A percentile compares a stretch with the other conserved stretches of the same genome.
Conservation (phyloP, 352 stramenopile genomes). For the Pythium angustatum region DNA sequence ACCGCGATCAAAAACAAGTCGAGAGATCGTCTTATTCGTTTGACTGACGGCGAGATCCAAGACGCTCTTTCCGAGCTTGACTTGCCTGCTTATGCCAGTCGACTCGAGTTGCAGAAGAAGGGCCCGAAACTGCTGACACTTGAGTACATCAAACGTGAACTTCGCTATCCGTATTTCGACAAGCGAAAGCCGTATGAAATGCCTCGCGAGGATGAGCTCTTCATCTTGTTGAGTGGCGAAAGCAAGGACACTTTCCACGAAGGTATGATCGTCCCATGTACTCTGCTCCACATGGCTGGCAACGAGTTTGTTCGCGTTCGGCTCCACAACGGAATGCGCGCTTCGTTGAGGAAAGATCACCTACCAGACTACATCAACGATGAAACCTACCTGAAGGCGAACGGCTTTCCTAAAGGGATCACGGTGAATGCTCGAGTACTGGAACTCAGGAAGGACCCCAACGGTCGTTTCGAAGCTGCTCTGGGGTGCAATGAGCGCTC, state of each 20-base stretch:
- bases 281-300: conserved; percentile 80
- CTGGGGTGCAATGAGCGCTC: conserved; percentile 77
- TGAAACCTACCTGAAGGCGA: conserved; percentile 27
- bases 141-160: conserved; percentile 88
- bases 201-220: conserved; percentile 82
- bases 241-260: conserved; percentile 76
- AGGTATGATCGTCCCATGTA: conserved; percentile 87
- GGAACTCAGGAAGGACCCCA: conserved; percentile 63
- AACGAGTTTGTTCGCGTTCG: conserved; percentile 81
- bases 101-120: conserved; percentile 90
- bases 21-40: conserved; percentile 24
- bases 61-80: conserved; percentile 86
- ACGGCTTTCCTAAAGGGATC: conserved; percentile 78
- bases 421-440: conserved; percentile 89
- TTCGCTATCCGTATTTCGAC: conserved; percentile 90
- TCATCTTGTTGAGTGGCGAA: conserved; percentile 86
- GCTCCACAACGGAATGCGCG: conserved; percentile 83
- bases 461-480: conserved; percentile 73
- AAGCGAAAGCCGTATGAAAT: conserved; percentile 85
- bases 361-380: conserved; percentile 78
- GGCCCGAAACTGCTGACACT: conserved; percentile 84
- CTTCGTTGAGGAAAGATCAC: conserved; percentile 69
- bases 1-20: conserved; percentile 58
- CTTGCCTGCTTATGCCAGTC: conserved; percentile 81
- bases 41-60: conserved; percentile 79